Base-by-base conservation (phyloP, 345 rosid genomes). In the Hevea brasiliensis region DNA sequence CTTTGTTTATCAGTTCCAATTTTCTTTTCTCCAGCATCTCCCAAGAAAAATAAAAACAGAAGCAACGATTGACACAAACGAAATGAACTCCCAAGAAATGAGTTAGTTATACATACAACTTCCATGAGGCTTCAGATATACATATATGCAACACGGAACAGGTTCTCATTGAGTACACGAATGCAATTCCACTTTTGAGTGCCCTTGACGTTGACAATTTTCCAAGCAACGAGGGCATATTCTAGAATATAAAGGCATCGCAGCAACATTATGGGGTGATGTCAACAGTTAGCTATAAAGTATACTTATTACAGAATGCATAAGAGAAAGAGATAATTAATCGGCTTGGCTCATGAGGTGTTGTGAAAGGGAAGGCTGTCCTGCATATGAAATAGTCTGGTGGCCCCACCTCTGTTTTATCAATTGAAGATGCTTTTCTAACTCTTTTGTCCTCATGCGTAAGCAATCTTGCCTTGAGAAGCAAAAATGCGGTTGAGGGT, bases 401-500 rank as follows among this genome's bases (percentile, higher is more conserved):
- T 10, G 78, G 55, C 58, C 74, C 83, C 80, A 14, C 75, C 81
- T 32, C 18, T 74, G 55, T 73, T 74, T 77, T 42, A 84, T 80
- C 10, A 54, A 55, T 35, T 69, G 67, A 71, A 82, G 73, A 76
- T 77, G 75, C 67, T 56, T 45, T 65, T 29, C 13, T n/a, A 67
- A 58, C 65, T 24, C 53, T 56, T 35, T 15, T 40, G 20, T 56
- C 75, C 41, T 89, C 89, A 82, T 51, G 79, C 79, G 65, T 24
- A 73, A 68, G 86, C 78, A 58, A 85, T 65, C 84, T 78, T 79
- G 0, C 71, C 47, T 57, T 79, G 72, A 64, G 90, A 71, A 78
- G 88, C 55, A 67, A 94, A 92, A n/a, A 92, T 75, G 3, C 89
- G 92, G 83, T 89, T 94, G 59, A 94, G 93, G 51, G 84, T 86